Conservation (phyloP, 208 protist genomes). For the Phytomonas sp. region DNA sequence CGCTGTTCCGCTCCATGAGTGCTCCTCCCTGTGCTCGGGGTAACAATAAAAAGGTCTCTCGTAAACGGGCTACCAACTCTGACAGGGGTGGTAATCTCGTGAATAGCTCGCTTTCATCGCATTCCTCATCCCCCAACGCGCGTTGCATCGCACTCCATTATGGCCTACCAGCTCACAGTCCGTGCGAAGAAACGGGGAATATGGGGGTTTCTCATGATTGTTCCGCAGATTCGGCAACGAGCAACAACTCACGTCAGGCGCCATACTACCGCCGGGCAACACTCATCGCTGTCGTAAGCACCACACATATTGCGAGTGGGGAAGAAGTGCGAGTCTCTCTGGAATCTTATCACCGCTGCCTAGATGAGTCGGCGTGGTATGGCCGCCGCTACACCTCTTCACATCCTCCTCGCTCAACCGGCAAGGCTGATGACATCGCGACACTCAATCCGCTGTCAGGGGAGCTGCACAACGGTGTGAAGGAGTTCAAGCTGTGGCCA, state of each 20-base stretch:
- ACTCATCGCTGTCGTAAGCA: conserved; percentile 57
- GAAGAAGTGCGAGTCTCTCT: conserved; percentile 52
- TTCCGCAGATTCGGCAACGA: background rate
- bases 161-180: conserved; percentile 20
- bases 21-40: too few relatives aligned
- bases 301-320: conserved; percentile 39
- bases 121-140: conserved; percentile 43
- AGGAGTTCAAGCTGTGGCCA: conserved; percentile 50
- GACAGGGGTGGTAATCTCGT: too few relatives aligned
- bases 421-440: conserved; percentile 5
- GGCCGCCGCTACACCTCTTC: conserved; percentile 27
- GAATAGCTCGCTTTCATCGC: too few relatives aligned
- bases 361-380: conserved; percentile 74
- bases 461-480: conserved; percentile 38
- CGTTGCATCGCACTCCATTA: conserved; percentile 81
- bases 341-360: conserved; percentile 74
- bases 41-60: too few relatives aligned
- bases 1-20: too few relatives aligned
- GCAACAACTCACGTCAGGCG: background rate
- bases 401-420: background rate
- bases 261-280: conserved; percentile 33
- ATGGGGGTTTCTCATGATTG: background rate
- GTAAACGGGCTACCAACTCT: too few relatives aligned
- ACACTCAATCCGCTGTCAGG: background rate
- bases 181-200: background rate